These are phyloP conservation scores for Aspergillus chevalieri DNA, from an alignment of 2,329 filamentous ascomycete genomes.

Conservation along the genomic window DNA sequence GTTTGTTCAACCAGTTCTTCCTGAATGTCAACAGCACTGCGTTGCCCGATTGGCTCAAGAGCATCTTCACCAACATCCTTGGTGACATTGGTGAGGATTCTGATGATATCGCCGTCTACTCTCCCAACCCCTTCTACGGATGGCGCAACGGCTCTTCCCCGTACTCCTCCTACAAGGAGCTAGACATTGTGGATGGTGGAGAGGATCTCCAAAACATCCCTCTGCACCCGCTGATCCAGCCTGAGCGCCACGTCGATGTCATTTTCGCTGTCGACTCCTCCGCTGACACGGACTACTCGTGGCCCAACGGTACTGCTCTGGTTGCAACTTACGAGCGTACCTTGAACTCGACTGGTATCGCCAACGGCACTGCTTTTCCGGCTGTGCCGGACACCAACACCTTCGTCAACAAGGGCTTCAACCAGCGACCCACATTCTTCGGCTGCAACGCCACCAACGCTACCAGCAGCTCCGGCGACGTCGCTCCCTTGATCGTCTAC, in stretches of 20 bases:
- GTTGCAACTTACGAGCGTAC: conserved; percentile 66
- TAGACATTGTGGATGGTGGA: conserved; percentile 70
- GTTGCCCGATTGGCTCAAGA: conserved; percentile 45
- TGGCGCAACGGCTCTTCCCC: conserved; percentile 57
- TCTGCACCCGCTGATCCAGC: conserved; percentile 66
- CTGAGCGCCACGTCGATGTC: conserved; percentile 62
- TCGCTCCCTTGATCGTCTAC: conserved; percentile 69
- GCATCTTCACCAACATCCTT: conserved; percentile 50
- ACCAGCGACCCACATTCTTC: conserved; percentile 68
- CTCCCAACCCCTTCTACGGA: conserved; percentile 66
- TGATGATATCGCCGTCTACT: conserved; percentile 67
- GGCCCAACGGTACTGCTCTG: conserved; percentile 69
- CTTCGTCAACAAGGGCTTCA: conserved; percentile 67
- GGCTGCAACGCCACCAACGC: conserved; percentile 63
- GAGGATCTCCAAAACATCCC: conserved; percentile 72
- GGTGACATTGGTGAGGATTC: conserved; percentile 50
- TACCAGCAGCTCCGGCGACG: conserved; percentile 29
- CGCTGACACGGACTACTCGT: conserved; percentile 60
- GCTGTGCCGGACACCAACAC: conserved; percentile 64
- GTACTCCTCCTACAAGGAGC: conserved; percentile 45
- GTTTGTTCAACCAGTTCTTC: conserved; percentile 75
- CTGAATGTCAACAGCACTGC: conserved; percentile 54
- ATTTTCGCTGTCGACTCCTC: conserved; percentile 72
- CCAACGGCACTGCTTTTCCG: conserved; percentile 64
- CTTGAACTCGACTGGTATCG: conserved; percentile 44